Conservation (phyloP, 2,329 filamentous ascomycete species). For the Plectosphaerella cucumerina region DNA sequence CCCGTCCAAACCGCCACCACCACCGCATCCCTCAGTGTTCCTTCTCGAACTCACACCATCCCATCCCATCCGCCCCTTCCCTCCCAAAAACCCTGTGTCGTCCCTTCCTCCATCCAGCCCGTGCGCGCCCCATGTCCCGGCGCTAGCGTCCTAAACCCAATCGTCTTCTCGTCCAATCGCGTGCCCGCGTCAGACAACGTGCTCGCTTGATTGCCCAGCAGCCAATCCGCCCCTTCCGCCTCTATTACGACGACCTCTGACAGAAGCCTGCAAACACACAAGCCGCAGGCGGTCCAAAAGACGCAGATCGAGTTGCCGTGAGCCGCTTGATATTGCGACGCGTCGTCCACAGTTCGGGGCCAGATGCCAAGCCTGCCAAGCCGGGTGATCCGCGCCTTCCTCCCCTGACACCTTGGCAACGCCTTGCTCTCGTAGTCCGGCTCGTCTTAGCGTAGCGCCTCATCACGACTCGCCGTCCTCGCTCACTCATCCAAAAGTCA, state of each 20-base stretch:
- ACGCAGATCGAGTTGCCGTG: neutral
- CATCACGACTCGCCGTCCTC: too few species aligned
- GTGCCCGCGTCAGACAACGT: conserved; percentile 6
- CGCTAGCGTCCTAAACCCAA: neutral
- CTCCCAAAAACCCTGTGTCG: too few species aligned
- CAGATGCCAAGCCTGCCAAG: conserved; percentile 4
- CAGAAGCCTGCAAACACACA: neutral
- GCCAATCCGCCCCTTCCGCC: conserved; percentile 13
- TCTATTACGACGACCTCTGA: neutral
- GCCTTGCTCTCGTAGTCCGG: neutral
- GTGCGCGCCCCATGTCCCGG: neutral
- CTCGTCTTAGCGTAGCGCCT: neutral
- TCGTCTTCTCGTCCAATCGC: conserved; percentile 7
- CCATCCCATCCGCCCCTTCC: too few species aligned
- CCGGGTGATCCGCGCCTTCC: conserved; percentile 3
- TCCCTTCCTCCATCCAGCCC: too few species aligned
- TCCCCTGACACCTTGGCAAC: conserved; percentile 3
- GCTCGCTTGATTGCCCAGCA: conserved; percentile 13
- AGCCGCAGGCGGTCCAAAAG: neutral
- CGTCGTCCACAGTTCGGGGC: neutral
- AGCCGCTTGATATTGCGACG: neutral
- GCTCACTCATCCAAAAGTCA: too few species aligned
- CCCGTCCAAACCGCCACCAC: too few species aligned
- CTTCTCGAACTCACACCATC: too few species aligned
- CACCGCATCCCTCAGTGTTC: too few species aligned